A percentile compares a stretch with the other conserved stretches of the same genome.
These are phyloP conservation scores for Mycena maculata DNA, from an alignment of 768 basidiomycete genomes.

Conservation along the genomic window DNA sequence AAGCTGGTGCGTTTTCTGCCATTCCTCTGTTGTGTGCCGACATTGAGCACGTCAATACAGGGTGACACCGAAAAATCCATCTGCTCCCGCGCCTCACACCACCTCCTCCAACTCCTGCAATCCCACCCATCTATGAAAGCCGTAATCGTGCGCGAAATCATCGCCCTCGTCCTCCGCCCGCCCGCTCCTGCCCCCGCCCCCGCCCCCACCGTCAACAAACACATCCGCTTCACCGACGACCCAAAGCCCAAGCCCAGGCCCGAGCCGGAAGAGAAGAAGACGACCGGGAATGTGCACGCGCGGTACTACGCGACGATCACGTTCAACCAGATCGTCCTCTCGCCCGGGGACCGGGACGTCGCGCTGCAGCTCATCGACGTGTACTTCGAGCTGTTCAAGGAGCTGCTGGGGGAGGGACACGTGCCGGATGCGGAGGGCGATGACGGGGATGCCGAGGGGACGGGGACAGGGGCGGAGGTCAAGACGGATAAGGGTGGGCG, in stretches of 20 bases:
- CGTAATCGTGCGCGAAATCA: slow-evolving; percentile 89
- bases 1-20: slow-evolving; percentile 75
- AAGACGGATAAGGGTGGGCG: slow-evolving; percentile 42
- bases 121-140: slow-evolving; percentile 93
- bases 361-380: slow-evolving; percentile 85
- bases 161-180: slow-evolving; percentile 80
- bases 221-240: slow-evolving; percentile 65
- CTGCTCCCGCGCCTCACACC: slow-evolving; percentile 90
- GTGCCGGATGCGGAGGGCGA: slow-evolving; percentile 44
- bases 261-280: slow-evolving; percentile 51
- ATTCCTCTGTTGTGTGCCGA: background rate
- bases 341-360: slow-evolving; percentile 74
- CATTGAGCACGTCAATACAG: slow-evolving; percentile 49
- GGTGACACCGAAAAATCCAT: slow-evolving; percentile 91
- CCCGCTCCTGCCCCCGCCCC: slow-evolving; percentile 50
- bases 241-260: slow-evolving; percentile 45
- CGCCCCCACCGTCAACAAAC: slow-evolving; percentile 52
- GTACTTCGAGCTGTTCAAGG: slow-evolving; percentile 95
- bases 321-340: slow-evolving; percentile 91
- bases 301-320: slow-evolving; percentile 95
- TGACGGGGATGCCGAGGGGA: slow-evolving; percentile 44
- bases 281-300: slow-evolving; percentile 72
- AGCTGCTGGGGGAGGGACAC: slow-evolving; percentile 77
- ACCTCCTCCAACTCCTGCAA: slow-evolving; percentile 90
- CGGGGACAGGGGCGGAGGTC: slow-evolving; percentile 43